A percentile compares a stretch with the other conserved stretches of the same genome.
Conservation (phyloP, 2,329 filamentous ascomycete species). For the Sarocladium oryzae region DNA sequence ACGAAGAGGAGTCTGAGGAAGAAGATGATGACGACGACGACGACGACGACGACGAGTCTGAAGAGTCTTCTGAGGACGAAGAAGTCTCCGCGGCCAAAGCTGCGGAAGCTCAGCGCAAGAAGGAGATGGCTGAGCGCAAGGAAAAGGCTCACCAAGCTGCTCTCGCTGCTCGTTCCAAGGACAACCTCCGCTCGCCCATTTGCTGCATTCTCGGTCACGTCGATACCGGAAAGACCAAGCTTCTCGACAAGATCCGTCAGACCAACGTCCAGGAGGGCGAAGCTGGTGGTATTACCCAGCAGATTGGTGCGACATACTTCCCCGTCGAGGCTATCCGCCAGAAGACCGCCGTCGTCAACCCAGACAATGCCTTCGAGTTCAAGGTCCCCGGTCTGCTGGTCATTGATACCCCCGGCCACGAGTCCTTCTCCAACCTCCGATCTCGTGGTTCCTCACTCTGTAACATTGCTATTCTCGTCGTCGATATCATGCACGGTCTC, state of each 20-base stretch:
- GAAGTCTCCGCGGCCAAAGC: constrained; percentile 65
- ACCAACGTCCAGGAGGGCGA: constrained; percentile 99
- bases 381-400: constrained; percentile 95
- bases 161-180: constrained; percentile 81
- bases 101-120: constrained; percentile 72
- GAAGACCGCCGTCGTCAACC: constrained; percentile 92
- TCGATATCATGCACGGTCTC: constrained; percentile 99
- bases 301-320: constrained; percentile 99
- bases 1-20: constrained; percentile 14
- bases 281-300: constrained; percentile 98
- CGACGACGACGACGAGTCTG: constrained; percentile 22
- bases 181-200: constrained; percentile 93
- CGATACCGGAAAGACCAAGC: constrained; percentile 99
- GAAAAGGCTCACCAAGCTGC: constrained; percentile 89
- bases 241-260: constrained; percentile 96
- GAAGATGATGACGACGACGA: constrained; percentile 42
- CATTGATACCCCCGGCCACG: constrained; percentile 98
- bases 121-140: constrained; percentile 79
- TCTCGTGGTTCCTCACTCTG: constrained; percentile 96
- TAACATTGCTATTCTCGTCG: constrained; percentile 97
- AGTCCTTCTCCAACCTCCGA: constrained; percentile 97
- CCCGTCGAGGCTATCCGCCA: constrained; percentile 86
- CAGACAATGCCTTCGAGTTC: constrained; percentile 84
- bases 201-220: constrained; percentile 99
- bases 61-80: constrained; percentile 39